Conservation (phyloP, 106 monocot species). For the Dioscorea dumetorum region DNA sequence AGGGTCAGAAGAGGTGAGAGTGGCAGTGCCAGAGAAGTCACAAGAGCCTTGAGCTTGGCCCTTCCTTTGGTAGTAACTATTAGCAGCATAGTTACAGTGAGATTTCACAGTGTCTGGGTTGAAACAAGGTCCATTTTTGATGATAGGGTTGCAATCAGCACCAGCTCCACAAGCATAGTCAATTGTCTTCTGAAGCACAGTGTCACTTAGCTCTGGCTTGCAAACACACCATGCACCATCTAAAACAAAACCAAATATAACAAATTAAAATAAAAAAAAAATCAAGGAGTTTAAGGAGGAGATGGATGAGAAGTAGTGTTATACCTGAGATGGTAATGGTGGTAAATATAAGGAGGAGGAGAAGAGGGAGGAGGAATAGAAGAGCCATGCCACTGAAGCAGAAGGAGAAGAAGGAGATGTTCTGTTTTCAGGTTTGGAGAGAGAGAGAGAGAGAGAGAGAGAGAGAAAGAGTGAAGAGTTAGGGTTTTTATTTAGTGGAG, state of each 20-base stretch:
- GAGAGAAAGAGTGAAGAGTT: no score
- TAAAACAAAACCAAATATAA: background rate
- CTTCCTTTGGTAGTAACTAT: conserved; percentile 16
- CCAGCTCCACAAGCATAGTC: conserved; percentile 31
- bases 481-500: no score
- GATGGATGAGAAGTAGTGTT: no score
- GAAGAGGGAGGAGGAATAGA: no score
- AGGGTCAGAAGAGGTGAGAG: conserved; percentile 18
- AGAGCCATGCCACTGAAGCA: no score
- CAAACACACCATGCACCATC: conserved; percentile 24
- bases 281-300: no score
- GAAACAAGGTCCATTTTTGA: conserved; percentile 13
- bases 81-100: conserved; percentile 19
- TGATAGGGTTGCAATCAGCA: conserved; percentile 19
- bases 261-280: no score
- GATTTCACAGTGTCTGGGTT: conserved; percentile 13
- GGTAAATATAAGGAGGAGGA: no score
- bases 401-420: no score
- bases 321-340: no score
- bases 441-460: no score
- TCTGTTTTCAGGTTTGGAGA: no score
- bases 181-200: conserved; percentile 14
- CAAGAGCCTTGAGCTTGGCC: conserved; percentile 11
- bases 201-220: conserved; percentile 1
- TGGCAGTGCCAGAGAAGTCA: conserved; percentile 16